phyloP scores from a whole-genome alignment of 805 yeast species.

The Sugiyamaella lignohabitans region DNA sequence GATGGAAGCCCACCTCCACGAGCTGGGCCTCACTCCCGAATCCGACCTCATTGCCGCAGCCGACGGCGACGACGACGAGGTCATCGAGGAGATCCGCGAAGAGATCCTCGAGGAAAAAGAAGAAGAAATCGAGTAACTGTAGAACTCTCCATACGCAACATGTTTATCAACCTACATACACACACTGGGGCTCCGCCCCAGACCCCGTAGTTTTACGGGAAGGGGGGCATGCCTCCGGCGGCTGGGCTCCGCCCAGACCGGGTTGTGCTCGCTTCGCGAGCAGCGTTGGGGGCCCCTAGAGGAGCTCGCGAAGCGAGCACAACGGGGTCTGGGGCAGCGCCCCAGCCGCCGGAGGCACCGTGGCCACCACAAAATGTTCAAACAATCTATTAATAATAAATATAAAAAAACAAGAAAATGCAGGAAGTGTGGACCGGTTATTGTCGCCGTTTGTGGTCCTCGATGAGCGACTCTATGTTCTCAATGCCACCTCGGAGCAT shows the following conservation, averaged over 20 bases:
- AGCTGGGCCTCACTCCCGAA: constrained; percentile 37
- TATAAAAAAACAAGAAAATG: too few species aligned
- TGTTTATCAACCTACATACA: too few species aligned
- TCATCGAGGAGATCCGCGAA: constrained; percentile 69
- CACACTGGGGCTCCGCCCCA: too few species aligned
- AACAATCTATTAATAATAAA: too few species aligned
- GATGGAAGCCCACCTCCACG: constrained; percentile 42
- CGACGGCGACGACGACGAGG: constrained; percentile 44
- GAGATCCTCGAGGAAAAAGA: constrained; percentile 46
- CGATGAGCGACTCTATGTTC: constrained; percentile 10
- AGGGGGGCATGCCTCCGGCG: background rate
- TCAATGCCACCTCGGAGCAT: constrained; percentile 17
- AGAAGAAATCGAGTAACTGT: constrained; percentile 30
- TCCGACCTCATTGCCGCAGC: constrained; percentile 37
- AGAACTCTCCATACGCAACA: background rate
- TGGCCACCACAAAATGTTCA: too few species aligned
- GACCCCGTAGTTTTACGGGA: too few species aligned
- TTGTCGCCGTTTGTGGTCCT: too few species aligned
- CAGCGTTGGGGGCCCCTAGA: too few species aligned
- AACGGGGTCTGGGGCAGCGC: too few species aligned
- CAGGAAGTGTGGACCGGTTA: too few species aligned
- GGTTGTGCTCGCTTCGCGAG: background rate
- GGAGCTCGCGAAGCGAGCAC: too few species aligned
- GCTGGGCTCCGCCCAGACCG: background rate
- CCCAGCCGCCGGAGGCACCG: too few species aligned